phyloP scores from a whole-genome alignment of 2,329 filamentous ascomycete genomes.

The Aspergillus sp. region DNA sequence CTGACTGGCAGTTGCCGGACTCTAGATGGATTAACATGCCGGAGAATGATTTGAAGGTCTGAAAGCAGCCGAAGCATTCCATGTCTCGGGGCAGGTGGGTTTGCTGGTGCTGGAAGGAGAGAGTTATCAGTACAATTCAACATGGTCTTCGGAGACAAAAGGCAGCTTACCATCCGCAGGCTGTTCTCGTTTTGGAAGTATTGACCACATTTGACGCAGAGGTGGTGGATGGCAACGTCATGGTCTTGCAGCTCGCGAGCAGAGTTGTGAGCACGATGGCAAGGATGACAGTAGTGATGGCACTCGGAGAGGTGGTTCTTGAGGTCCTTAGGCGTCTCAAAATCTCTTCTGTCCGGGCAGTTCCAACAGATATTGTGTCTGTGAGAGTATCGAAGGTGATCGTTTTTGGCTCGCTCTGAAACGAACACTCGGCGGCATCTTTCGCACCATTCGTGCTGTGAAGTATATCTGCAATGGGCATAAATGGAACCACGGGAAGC shows the following conservation, averaged over 20 bases:
- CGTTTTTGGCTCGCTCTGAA: conserved; percentile 5
- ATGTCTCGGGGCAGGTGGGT: conserved; percentile 15
- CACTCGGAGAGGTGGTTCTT: conserved; percentile 11
- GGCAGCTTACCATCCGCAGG: conserved; percentile 9
- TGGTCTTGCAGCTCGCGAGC: conserved; percentile 9
- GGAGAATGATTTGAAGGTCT: conserved; percentile 16
- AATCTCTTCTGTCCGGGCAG: conserved; percentile 12
- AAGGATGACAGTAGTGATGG: conserved; percentile 13
- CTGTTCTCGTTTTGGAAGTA: conserved; percentile 14
- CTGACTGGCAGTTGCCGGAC: not conserved
- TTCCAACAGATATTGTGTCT: conserved; percentile 15
- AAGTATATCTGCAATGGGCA: conserved; percentile 6
- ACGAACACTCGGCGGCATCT: conserved; percentile 15
- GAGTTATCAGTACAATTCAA: not conserved
- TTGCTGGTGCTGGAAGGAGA: conserved; percentile 10
- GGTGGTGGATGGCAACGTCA: conserved; percentile 11
- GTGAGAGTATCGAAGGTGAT: conserved; percentile 13
- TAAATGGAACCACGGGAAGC: not conserved
- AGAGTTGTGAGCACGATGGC: not conserved
- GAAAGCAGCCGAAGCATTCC: conserved; percentile 17
- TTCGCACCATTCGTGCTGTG: conserved; percentile 14
- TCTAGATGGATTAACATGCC: conserved; percentile 19
- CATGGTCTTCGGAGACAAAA: too few relatives aligned
- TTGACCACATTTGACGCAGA: conserved; percentile 11
- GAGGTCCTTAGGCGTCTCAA: conserved; percentile 13